These are phyloP conservation scores for Acanthamoeba culbertsoni DNA, from an alignment of 208 protist genomes.

Conservation along the genomic window DNA sequence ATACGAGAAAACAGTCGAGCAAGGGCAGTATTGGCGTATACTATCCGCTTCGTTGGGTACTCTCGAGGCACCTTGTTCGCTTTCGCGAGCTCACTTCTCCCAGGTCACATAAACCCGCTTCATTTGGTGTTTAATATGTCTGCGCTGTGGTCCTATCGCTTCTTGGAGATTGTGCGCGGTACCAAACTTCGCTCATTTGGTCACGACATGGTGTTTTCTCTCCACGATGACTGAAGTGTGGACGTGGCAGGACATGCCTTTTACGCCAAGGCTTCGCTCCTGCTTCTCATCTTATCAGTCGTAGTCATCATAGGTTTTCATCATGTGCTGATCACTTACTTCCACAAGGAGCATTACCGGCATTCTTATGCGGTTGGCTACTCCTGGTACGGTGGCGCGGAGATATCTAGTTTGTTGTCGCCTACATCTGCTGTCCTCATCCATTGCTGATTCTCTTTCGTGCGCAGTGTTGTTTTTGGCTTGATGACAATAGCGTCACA, in stretches of 20 bases:
- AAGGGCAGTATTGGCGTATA: background rate
- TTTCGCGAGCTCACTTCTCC: background rate
- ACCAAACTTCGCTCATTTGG: background rate
- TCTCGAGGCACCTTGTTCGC: background rate
- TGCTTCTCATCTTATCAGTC: background rate
- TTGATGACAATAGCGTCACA: conserved; percentile 8
- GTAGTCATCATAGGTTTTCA: background rate
- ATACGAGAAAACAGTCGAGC: background rate
- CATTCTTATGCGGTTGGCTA: background rate
- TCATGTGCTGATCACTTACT: background rate
- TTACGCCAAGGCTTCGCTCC: conserved; percentile 25
- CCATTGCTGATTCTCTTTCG: background rate
- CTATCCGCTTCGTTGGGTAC: background rate
- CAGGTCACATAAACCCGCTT: background rate
- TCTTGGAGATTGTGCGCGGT: background rate
- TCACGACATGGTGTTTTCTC: too few species aligned
- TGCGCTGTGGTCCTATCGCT: background rate
- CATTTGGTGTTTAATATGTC: conserved; percentile 55
- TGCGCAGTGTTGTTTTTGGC: conserved; percentile 39
- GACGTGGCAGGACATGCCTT: background rate
- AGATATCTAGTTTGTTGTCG: background rate
- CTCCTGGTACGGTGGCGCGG: background rate
- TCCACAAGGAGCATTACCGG: background rate
- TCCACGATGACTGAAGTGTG: too few species aligned
- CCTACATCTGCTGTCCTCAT: background rate